Evolutionary conservation across 306 rosid genomes (phyloP).

Genomic region (Boehmeria nivea): DNA sequence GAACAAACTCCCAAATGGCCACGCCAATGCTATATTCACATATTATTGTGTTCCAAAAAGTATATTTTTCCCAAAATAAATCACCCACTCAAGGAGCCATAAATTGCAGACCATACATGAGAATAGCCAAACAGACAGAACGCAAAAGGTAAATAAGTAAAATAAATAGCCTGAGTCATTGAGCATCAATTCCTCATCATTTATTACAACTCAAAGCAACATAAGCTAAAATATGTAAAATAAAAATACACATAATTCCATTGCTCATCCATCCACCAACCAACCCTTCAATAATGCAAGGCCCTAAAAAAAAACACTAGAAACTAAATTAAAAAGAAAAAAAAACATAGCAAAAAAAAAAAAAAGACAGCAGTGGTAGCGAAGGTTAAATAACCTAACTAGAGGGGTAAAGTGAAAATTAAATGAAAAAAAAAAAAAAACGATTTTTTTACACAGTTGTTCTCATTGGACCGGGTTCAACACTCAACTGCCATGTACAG

Average conservation of each 20-base stretch:
- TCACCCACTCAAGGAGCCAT: background rate
- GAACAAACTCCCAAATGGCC: background rate
- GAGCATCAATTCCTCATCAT: slow-evolving; percentile 8
- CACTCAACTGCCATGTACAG: background rate
- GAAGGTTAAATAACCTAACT: background rate
- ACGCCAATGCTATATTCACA: no score
- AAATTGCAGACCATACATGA: background rate
- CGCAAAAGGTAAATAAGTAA: background rate
- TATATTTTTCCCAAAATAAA: background rate
- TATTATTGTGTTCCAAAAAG: background rate
- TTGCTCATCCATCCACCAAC: background rate
- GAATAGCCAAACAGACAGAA: slow-evolving; percentile 2
- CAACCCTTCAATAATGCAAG: background rate
- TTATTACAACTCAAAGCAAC: slow-evolving; percentile 6
- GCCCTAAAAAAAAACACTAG: background rate
- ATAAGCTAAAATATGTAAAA: background rate
- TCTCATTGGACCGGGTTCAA: background rate
- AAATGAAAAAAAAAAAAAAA: background rate
- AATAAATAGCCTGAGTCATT: background rate
- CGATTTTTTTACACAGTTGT: background rate
- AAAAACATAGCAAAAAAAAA: background rate
- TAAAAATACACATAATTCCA: background rate
- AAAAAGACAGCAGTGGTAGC: background rate
- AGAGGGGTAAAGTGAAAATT: background rate
- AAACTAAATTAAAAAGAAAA: background rate